Conservation (phyloP, 495 filamentous ascomycete species). For the Xylaria venustula region DNA sequence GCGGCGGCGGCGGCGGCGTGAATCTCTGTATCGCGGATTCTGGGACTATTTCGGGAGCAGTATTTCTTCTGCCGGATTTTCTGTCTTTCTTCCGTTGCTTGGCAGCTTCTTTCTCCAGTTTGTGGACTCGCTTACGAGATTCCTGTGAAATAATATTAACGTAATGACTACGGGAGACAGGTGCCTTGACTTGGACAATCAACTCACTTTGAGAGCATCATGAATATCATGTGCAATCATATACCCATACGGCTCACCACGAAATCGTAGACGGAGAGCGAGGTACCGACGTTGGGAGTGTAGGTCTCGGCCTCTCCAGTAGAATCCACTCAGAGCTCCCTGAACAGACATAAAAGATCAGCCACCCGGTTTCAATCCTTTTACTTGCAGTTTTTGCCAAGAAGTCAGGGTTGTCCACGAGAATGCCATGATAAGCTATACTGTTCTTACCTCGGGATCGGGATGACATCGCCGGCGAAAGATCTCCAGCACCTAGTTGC, state of each 20-base stretch:
- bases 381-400: not conserved
- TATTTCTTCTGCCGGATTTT: not conserved
- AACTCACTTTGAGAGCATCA: conserved; percentile 24
- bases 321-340: not conserved
- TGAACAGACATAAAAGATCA: not conserved
- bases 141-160: not conserved
- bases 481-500: conserved; percentile 20
- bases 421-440: too few relatives aligned
- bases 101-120: not conserved
- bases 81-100: not conserved
- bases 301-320: conserved; percentile 23
- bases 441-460: conserved; percentile 20
- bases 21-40: not conserved
- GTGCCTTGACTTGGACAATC: not conserved
- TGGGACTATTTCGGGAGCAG: not conserved
- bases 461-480: conserved; percentile 27
- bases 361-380: not conserved
- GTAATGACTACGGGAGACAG: too few relatives aligned
- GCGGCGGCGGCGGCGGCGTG: not conserved
- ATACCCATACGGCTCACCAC: conserved; percentile 19
- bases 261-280: conserved; percentile 18
- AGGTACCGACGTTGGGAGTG: conserved; percentile 24
- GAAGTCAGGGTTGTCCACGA: too few relatives aligned
- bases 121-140: not conserved
- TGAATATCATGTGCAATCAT: conserved; percentile 25